These are phyloP conservation scores for Eucalyptus cloeziana DNA, from an alignment of 345 rosid species.

Conservation along the genomic window DNA sequence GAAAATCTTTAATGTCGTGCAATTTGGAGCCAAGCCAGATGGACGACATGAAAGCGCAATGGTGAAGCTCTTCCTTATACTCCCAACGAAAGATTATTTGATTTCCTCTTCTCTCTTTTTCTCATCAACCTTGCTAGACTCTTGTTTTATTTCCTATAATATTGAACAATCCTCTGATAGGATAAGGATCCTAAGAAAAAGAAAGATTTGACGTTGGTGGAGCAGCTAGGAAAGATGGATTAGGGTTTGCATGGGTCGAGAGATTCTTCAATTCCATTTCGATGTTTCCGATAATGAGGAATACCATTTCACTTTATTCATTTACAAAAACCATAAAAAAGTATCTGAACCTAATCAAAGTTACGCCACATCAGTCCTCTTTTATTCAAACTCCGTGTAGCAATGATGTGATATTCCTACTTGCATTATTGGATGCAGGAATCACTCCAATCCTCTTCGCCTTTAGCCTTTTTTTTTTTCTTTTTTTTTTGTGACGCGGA, in stretches of 20 bases:
- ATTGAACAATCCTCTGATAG: neutral
- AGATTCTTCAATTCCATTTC: neutral
- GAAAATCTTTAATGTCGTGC: conserved; percentile 24
- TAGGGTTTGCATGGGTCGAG: neutral
- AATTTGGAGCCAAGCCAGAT: conserved; percentile 17
- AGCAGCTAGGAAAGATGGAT: neutral
- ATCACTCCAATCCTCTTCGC: neutral
- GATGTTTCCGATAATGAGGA: neutral
- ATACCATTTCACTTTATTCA: neutral
- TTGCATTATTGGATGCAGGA: neutral
- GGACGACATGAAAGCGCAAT: conserved; percentile 9
- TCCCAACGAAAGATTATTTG: neutral
- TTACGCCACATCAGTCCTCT: neutral
- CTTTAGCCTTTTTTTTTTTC: neutral
- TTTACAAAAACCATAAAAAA: neutral
- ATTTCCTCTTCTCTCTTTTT: neutral
- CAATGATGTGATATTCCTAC: neutral
- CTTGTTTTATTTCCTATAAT: neutral
- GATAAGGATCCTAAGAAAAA: neutral
- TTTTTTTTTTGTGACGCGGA: neutral
- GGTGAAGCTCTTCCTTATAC: conserved; percentile 3
- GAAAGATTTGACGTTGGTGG: neutral
- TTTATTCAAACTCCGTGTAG: neutral
- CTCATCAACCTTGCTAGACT: neutral
- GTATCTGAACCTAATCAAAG: neutral